phyloP scores from a whole-genome alignment of 2,329 filamentous ascomycete genomes.

The Fusarium chaquense region DNA sequence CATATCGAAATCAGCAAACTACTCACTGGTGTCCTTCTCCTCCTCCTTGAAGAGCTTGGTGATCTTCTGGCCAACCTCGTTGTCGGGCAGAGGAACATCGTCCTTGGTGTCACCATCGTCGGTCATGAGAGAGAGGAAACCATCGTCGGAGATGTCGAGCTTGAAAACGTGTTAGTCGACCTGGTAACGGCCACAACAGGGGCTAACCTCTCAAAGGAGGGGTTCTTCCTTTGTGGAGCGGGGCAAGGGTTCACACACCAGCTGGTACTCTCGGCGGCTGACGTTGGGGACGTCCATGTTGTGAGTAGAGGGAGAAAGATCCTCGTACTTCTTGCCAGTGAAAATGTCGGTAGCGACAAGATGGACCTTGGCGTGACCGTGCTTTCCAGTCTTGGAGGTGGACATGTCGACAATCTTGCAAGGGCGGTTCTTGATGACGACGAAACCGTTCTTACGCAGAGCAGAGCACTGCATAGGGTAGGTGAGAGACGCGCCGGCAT shows the following conservation, averaged over 20 bases:
- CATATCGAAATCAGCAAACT: not conserved
- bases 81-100: conserved; percentile 92
- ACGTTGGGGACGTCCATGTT: conserved; percentile 99
- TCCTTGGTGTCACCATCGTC: conserved; percentile 90
- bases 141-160: conserved; percentile 94
- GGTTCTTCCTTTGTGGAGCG: conserved; percentile 40
- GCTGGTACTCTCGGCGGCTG: conserved; percentile 88
- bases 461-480: conserved; percentile 99
- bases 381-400: conserved; percentile 99
- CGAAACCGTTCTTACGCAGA: conserved; percentile 98
- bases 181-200: conserved; percentile 11
- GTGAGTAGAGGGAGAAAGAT: conserved; percentile 97
- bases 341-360: conserved; percentile 98
- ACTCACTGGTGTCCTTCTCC: conserved; percentile 95
- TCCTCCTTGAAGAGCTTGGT: conserved; percentile 80
- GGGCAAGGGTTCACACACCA: conserved; percentile 73
- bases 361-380: conserved; percentile 99
- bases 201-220: conserved; percentile 29
- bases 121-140: conserved; percentile 93
- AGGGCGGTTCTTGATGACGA: conserved; percentile 97
- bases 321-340: conserved; percentile 99
- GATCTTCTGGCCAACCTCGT: conserved; percentile 90
- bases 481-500: conserved; percentile 94
- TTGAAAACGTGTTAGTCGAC: conserved; percentile 55
- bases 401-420: conserved; percentile 99